phyloP scores from a whole-genome alignment of 805 yeast genomes.

The Ogataea wickerhamii region DNA sequence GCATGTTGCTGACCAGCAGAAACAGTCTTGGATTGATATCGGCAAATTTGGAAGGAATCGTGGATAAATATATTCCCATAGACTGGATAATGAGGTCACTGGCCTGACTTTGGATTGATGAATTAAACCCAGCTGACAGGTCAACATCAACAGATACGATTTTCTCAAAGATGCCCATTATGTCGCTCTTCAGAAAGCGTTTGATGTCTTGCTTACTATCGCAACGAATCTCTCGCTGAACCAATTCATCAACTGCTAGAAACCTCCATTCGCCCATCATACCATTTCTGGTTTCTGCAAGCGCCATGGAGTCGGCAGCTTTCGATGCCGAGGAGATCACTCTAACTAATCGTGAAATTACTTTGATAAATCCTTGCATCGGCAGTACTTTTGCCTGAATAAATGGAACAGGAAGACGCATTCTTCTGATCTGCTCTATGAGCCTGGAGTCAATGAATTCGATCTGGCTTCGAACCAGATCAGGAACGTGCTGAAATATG shows the following conservation, averaged over 20 bases:
- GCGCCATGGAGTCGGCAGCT: constrained; percentile 46
- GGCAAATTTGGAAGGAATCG: constrained; percentile 36
- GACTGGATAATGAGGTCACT: constrained; percentile 14
- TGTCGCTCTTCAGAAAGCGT: constrained; percentile 34
- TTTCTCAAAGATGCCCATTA: constrained; percentile 22
- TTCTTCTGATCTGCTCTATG: constrained; percentile 40
- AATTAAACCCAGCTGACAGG: constrained; percentile 5
- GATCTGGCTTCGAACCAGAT: constrained; percentile 50
- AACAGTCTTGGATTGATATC: constrained; percentile 54
- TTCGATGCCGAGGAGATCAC: constrained; percentile 25
- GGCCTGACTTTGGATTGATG: constrained; percentile 5
- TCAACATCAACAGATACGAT: constrained; percentile 6
- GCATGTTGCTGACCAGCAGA: constrained; percentile 47
- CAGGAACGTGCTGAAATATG: constrained; percentile 57
- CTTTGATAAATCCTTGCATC: constrained; percentile 33
- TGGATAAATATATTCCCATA: constrained; percentile 15
- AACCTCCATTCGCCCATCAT: constrained; percentile 34
- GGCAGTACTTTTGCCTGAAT: constrained; percentile 48
- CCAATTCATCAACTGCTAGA: constrained; percentile 32
- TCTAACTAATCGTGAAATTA: constrained; percentile 19
- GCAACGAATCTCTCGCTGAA: constrained; percentile 18
- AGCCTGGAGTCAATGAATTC: constrained; percentile 49
- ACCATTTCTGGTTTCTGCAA: constrained; percentile 30
- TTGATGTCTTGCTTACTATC: constrained; percentile 22
- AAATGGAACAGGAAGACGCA: constrained; percentile 49